Evolutionary conservation across 441 rosid species (phyloP).

Genomic region (Erysimum cheiri): DNA sequence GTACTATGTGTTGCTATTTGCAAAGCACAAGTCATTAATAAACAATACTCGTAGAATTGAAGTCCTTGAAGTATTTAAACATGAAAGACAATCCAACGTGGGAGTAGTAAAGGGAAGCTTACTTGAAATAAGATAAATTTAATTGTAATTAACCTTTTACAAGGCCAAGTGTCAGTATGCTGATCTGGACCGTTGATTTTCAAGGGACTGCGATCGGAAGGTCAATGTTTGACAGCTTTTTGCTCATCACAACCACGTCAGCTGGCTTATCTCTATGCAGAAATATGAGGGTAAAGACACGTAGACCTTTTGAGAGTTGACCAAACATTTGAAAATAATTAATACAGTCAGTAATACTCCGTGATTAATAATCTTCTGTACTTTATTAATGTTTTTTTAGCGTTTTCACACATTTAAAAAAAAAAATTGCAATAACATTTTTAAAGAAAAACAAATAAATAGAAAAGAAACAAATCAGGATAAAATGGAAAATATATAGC

Average conservation of each 20-base stretch:
- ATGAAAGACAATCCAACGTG: constrained; percentile 24
- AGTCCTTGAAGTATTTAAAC: not conserved
- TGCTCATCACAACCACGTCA: constrained; percentile 40
- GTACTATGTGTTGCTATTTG: not conserved
- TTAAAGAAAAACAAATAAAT: no score
- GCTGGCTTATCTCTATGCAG: constrained; percentile 31
- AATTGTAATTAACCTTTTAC: not conserved
- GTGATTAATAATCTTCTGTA: no score
- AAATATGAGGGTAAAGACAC: not conserved
- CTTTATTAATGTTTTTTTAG: no score
- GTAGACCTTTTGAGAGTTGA: not conserved
- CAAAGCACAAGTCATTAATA: constrained; percentile 8
- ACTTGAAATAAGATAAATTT: not conserved
- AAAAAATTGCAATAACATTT: no score
- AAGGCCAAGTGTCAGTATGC: constrained; percentile 32
- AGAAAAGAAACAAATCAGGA: no score
- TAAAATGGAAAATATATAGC: no score
- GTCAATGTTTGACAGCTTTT: constrained; percentile 39
- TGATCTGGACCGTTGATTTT: constrained; percentile 31
- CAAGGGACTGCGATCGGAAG: constrained; percentile 17
- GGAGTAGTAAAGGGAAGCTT: constrained; percentile 1
- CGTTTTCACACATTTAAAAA: no score
- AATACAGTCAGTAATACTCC: not conserved
- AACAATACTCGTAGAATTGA: not conserved
- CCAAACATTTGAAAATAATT: not conserved